Evolutionary conservation across 306 rosid genomes (phyloP).

Genomic region (Quercus agrifolia): DNA sequence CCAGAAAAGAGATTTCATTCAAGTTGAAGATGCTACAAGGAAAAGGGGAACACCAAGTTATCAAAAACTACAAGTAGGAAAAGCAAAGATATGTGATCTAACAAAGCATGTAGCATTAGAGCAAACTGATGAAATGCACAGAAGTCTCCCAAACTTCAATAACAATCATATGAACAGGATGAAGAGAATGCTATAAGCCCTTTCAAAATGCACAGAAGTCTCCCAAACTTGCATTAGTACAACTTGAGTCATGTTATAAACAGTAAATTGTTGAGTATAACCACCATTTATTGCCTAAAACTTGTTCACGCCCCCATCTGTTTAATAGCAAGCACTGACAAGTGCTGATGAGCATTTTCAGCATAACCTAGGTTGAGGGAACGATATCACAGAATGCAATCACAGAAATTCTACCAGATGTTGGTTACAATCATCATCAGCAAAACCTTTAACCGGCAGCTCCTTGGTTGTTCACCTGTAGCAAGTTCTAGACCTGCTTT

Average conservation of each 20-base stretch:
- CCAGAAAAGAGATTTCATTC: not conserved
- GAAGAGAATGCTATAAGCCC: not conserved
- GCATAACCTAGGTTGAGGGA: not conserved
- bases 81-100: not conserved
- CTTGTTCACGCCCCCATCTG: not conserved
- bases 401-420: not conserved
- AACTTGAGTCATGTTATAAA: not conserved
- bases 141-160: no score
- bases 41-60: not conserved
- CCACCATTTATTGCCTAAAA: not conserved
- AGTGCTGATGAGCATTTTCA: not conserved
- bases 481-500: not conserved
- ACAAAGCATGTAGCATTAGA: not conserved
- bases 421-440: not conserved
- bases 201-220: not conserved
- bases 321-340: not conserved
- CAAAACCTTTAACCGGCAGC: not conserved
- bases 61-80: not conserved
- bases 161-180: not conserved
- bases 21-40: not conserved
- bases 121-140: not conserved
- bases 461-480: not conserved
- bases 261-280: not conserved
- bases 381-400: not conserved
- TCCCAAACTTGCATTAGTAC: not conserved